Base-by-base conservation (phyloP, 225 moss, liverwort and hornwort species). In the Sphagnum tenellum region DNA sequence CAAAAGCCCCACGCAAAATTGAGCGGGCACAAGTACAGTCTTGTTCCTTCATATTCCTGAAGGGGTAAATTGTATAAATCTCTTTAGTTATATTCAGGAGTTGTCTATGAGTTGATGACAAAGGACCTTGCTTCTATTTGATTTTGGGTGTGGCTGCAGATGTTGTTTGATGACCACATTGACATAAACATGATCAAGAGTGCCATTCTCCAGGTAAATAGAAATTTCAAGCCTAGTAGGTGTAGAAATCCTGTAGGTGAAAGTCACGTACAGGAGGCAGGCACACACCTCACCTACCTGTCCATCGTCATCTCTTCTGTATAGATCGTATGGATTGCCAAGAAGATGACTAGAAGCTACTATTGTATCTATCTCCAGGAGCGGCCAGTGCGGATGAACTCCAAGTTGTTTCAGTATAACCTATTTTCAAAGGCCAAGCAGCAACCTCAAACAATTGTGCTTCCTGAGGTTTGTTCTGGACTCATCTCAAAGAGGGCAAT, bases 351-450 rank as follows among this genome's bases (percentile, higher is more conserved):
- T 29, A 29, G 29, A 29, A 29, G 29, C 29, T 29, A 29, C 29
- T 29, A 29, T 50, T 52, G 46, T 9, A 49, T 50, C 5, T 11
- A 5, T 46, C 51, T 60, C 56, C 83, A 94, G 94, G 84, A 94
- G 73, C 86, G 89, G 53, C 85, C 89, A 49, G 72, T 94, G 29
- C 81, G 85, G 67, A 91, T 94, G 94, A 91, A 86, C 51, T 89
- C 94, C 46, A 94, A 91, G 76, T 74, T 94, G 11, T 94, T 94
- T 67, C 82, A 89, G 64, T 87, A 94, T 75, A 94, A 88, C 66
- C 87, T 94, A 61, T 81, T 87, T 65, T 76, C 75, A 13, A 76
- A 80, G 49, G 94, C 94, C 5, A 90, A 94, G 79, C 70, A 77
- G 67, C 74, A 88, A 47, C 84, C 77, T 56, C 86, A 90, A 74